Evolutionary conservation across 495 filamentous ascomycete species (phyloP).

Genomic region (Penicillium taxi): DNA sequence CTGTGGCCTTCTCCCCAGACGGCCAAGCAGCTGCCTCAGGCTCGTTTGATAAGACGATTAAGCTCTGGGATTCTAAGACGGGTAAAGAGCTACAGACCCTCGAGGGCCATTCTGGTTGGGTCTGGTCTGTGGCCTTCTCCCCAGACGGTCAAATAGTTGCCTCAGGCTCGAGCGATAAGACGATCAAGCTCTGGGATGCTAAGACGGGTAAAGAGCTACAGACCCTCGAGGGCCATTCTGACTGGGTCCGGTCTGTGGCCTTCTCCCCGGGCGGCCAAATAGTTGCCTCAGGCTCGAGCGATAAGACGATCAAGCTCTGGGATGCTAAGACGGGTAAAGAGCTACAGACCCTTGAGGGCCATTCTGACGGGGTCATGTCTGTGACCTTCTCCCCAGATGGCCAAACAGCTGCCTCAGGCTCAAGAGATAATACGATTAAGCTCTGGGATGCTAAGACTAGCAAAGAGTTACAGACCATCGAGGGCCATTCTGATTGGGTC

Average conservation of each 20-base stretch:
- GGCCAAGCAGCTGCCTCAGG: not conserved
- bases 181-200: not conserved
- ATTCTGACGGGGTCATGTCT: too few species aligned
- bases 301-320: not conserved
- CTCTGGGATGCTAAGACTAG: conserved; percentile 96
- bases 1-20: conserved; percentile 20
- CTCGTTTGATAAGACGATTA: not conserved
- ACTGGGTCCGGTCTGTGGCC: not conserved
- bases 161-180: not conserved
- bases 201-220: not conserved
- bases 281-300: not conserved
- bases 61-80: not conserved
- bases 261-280: too few species aligned
- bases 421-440: conserved; percentile 86
- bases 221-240: not conserved
- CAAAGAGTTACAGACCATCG: too few species aligned
- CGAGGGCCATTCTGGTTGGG: not conserved
- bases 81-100: not conserved
- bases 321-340: too few species aligned
- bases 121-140: not conserved
- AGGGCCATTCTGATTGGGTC: too few species aligned
- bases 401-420: too few species aligned
- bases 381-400: too few species aligned
- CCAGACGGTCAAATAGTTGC: not conserved
- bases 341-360: too few species aligned